Percentiles rank a stretch among this genome's conserved stretches.
Evolutionary conservation across 495 filamentous ascomycete species (phyloP).

Genomic region (Podospora pseudoanserina): DNA sequence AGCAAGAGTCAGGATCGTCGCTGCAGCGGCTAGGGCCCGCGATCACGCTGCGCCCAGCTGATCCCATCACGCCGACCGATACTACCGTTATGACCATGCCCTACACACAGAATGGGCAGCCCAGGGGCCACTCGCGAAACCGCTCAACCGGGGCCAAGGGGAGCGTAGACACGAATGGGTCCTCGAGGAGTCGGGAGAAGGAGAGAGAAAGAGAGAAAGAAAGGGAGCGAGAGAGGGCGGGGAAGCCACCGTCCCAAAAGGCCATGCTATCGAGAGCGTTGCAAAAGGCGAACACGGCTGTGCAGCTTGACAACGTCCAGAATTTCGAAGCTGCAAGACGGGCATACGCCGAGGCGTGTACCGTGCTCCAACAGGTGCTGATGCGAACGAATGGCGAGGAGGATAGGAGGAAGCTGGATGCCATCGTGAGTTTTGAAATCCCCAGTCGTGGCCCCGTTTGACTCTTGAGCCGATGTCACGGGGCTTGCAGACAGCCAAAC

Average conservation of each 20-base stretch:
- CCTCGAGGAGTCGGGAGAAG: conserved; percentile 32
- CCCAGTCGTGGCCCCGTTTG: not conserved
- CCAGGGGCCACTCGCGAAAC: conserved; percentile 47
- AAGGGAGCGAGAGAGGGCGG: conserved; percentile 23
- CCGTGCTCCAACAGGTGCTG: conserved; percentile 82
- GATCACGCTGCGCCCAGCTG: conserved; percentile 17
- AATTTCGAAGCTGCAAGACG: conserved; percentile 91
- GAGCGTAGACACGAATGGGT: conserved; percentile 38
- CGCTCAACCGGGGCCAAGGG: conserved; percentile 44
- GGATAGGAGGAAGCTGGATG: conserved; percentile 80
- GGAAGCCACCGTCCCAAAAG: conserved; percentile 65
- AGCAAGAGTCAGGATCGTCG: conserved; percentile 23
- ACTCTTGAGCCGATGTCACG: not conserved
- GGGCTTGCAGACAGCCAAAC: not conserved
- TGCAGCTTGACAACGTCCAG: conserved; percentile 88
- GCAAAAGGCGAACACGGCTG: conserved; percentile 92
- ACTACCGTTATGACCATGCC: conserved; percentile 26
- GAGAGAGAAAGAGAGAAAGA: not conserved
- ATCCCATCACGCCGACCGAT: conserved; percentile 2
- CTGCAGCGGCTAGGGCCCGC: conserved; percentile 15
- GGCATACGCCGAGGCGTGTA: conserved; percentile 86
- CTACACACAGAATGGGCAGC: conserved; percentile 33
- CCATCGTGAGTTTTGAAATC: conserved; percentile 67
- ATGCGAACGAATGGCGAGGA: conserved; percentile 71
- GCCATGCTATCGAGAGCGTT: conserved; percentile 89